phyloP scores from a whole-genome alignment of 1,284 basidiomycete genomes.

The Moesziomyces antarcticus region DNA sequence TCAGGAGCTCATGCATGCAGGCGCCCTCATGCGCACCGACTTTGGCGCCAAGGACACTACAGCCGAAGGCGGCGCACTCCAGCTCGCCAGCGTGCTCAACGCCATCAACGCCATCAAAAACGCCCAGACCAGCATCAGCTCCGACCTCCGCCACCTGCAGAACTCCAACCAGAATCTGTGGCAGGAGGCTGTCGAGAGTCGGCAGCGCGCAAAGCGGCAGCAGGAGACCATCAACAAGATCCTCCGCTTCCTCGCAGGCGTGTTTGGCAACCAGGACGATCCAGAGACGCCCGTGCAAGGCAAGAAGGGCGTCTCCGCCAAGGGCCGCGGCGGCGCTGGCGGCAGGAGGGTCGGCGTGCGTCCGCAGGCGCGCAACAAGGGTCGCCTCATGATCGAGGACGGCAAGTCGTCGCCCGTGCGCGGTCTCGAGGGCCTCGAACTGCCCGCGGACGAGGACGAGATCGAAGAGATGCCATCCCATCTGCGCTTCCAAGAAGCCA shows the following conservation, averaged over 20 bases:
- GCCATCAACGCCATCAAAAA: slow-evolving; percentile 89
- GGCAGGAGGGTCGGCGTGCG: slow-evolving; percentile 62
- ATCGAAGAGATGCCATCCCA: slow-evolving; percentile 51
- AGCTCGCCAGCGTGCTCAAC: slow-evolving; percentile 73
- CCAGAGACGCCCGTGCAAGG: slow-evolving; percentile 18
- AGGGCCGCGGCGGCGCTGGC: slow-evolving; percentile 12
- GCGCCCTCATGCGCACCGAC: slow-evolving; percentile 54
- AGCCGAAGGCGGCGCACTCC: slow-evolving; percentile 38
- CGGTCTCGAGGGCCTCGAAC: slow-evolving; percentile 29
- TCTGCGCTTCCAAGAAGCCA: slow-evolving; percentile 42
- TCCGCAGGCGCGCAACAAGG: slow-evolving; percentile 39
- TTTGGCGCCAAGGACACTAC: slow-evolving; percentile 23
- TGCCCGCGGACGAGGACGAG: slow-evolving; percentile 46
- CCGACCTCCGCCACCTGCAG: slow-evolving; percentile 88
- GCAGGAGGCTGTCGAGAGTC: slow-evolving; percentile 85
- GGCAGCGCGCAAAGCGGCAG: slow-evolving; percentile 85
- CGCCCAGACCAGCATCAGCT: slow-evolving; percentile 88
- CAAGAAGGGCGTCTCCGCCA: slow-evolving; percentile 36
- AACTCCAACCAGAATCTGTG: slow-evolving; percentile 87
- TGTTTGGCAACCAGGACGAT: slow-evolving; percentile 78
- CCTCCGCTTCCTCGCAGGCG: slow-evolving; percentile 89
- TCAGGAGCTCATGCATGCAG: slow-evolving; percentile 37
- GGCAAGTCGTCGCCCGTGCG: slow-evolving; percentile 11
- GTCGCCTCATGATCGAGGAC: slow-evolving; percentile 48
- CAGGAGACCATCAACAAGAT: slow-evolving; percentile 98